These are phyloP conservation scores for Penicillium sp. DNA, from an alignment of 2,329 filamentous ascomycete species.

Conservation along the genomic window DNA sequence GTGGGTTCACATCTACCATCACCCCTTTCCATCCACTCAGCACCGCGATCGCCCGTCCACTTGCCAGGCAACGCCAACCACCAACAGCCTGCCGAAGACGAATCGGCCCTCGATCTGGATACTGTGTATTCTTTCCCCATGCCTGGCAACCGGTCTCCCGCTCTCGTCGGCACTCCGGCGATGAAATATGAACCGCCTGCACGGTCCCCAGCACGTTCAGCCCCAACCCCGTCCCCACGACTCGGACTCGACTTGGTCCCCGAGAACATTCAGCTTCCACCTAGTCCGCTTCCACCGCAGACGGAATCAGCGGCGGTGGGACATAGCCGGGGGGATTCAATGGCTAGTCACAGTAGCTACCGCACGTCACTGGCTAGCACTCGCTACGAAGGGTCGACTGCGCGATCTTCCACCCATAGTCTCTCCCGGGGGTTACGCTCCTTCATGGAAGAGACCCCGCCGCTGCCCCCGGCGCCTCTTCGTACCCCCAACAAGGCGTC, in stretches of 20 bases:
- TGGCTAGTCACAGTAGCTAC: conserved; percentile 45
- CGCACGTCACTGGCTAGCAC: conserved; percentile 47
- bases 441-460: conserved; percentile 39
- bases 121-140: conserved; percentile 59
- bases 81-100: conserved; percentile 44
- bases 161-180: conserved; percentile 26
- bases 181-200: conserved; percentile 23
- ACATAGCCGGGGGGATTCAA: conserved; percentile 31
- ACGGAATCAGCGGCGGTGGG: conserved; percentile 16
- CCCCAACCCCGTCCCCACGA: conserved; percentile 25
- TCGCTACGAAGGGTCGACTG: conserved; percentile 42
- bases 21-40: conserved; percentile 61
- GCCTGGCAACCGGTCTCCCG: conserved; percentile 38
- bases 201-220: conserved; percentile 23
- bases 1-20: conserved; percentile 65
- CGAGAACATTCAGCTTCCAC: conserved; percentile 27
- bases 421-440: conserved; percentile 35
- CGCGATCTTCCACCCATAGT: conserved; percentile 41
- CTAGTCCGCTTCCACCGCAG: conserved; percentile 26
- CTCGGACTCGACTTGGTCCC: conserved; percentile 18
- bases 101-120: conserved; percentile 54
- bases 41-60: conserved; percentile 48
- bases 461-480: conserved; percentile 36
- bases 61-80: conserved; percentile 42
- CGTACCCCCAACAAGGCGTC: conserved; percentile 26